Base-by-base conservation (phyloP, 371 early-diverging fungal species). In the Mortierella sp. region DNA sequence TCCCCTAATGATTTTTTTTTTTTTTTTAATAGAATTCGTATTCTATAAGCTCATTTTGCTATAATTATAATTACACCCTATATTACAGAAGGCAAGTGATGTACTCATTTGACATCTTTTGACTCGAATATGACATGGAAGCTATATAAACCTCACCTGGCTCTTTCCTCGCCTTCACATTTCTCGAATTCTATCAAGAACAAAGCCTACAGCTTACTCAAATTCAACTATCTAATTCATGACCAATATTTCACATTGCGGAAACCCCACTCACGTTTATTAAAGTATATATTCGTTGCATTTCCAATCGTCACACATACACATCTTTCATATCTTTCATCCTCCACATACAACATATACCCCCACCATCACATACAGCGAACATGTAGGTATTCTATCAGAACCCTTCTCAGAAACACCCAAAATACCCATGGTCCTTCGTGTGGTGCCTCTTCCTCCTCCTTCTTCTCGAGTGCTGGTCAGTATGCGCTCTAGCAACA, bases 91-190 rank as follows among this genome's bases (percentile, higher is more conserved):
- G 55, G 55, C 55, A 55, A 55, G 28, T 55, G 55, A 55, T 16
- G 4, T 55, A 24, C 19, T 24, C 55, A 11, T 55, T 55, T 55
- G 55, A 55, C 55, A 7, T 1, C 8, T 55, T 28, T 55, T 28
- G 50, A 50, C 50, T 50, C 50, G 32, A 55, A 55, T 10, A 55
- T 50, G 50, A n/a, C 50, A 55, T 22, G 28, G 16, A 55, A 55
- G 9, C 55, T 55, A 55, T 55, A 55, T 13, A 55, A 55, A 10
- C 52, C 52, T 52, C 52, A 52, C 3, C 21, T 22, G 52, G 21
- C 10, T 2, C 4, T 52, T 21, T 16, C 21, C 21, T 52, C 52
- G 52, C n/a, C 9, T 52, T 52, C 22, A 52, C 9, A 52, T 21
- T 22, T 52, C 21, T 9, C 19, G 19, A 21, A 52, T 16, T 52